Evolutionary conservation across 257 asterid species (phyloP), one percentile per base, ranked within the genome.

Genomic region (Solanum bulbocastanum): DNA sequence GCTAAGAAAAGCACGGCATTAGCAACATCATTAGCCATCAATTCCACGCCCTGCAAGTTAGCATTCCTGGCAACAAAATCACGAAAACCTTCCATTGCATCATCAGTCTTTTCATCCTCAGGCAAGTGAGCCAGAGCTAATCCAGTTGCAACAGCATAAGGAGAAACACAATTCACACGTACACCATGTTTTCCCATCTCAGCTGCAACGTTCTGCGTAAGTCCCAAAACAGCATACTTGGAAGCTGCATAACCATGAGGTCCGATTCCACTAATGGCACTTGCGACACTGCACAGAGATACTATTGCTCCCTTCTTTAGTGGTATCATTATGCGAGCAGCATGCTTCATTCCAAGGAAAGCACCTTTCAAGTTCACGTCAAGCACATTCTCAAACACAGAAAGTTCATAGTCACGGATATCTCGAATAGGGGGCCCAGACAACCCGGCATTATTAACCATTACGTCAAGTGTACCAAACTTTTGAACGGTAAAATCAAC

Each of bases 261-360:
- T 10, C 97, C 99, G 5, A 88, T 0, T 9, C 98, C 99, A 2
- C 94, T 98, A 1, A 92, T 4, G 33, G 89, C 85, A 65, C 95
- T 89, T 16, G 97, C 66, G 65, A 94, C 98, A 35, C 99, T 97
- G 88, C 92, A 71, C 2, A 96, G 36, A 2, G 98, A 96, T 40
- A 97, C 87, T 22, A 97, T 96, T 15, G 98, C 93, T 73, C 99
- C 99, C 87, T 87, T 93, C 90, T 92, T 92, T 23, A 90, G 91
- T 0, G 99, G 99, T 37, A 96, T 93, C 99, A 97, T 96, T n/a
- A 92, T 18, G 35, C 97, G 96, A 40, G 98, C 98, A 0, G 98
- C 99, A 15, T 96, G 99, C 90, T 97, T 97, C 98, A 97, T 97
- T 32, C 99, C 99, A 3, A 93, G 87, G 89, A 97, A 97, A 49